Evolutionary conservation across 768 basidiomycete species (phyloP).

Genomic region (Podaxis sp.): DNA sequence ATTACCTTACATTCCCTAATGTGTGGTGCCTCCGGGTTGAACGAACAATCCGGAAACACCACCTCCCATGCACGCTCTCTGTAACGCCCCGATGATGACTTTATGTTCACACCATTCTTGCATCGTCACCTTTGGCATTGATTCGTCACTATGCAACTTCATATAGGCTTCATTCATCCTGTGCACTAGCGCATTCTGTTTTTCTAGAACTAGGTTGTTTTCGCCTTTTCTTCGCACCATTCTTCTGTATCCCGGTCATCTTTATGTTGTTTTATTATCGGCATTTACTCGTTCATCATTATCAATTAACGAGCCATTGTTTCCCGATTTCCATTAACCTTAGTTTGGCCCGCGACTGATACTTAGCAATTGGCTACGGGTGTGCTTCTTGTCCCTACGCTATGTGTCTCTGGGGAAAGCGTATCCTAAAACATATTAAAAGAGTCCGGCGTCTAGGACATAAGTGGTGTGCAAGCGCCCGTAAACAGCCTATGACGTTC

Average conservation of each 20-base stretch:
- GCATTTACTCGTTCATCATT: neutral
- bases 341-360: neutral
- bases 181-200: neutral
- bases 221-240: neutral
- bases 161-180: neutral
- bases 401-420: neutral
- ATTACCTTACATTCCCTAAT: slow-evolving; percentile 2
- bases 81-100: neutral
- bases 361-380: neutral
- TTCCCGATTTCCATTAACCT: neutral
- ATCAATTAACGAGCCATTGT: neutral
- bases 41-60: neutral
- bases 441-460: no score
- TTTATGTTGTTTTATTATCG: neutral
- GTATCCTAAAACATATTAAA: no score
- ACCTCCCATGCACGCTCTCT: neutral
- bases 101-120: neutral
- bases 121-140: neutral
- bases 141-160: neutral
- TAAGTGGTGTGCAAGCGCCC: neutral
- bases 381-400: neutral
- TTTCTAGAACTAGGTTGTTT: neutral
- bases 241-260: neutral
- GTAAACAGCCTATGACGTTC: neutral
- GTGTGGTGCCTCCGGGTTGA: neutral